A percentile compares a stretch with the other conserved stretches of the same genome.
These are phyloP conservation scores for Epichloe coenophiala DNA, from an alignment of 2,329 filamentous ascomycete species.

Conservation along the genomic window DNA sequence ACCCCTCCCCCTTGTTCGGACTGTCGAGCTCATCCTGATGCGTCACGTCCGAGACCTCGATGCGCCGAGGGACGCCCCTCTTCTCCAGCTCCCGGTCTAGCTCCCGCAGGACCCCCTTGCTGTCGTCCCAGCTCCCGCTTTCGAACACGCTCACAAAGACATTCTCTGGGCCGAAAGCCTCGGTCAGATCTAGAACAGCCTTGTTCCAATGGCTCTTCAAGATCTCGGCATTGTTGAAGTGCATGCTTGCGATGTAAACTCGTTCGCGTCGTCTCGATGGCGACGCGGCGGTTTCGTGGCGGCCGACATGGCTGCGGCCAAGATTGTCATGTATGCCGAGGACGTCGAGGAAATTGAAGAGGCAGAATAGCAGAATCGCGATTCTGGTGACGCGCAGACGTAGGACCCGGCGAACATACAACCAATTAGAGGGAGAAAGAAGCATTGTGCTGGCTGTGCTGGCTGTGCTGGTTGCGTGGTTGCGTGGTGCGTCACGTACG, in stretches of 20 bases:
- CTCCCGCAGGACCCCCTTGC: slow-evolving; percentile 44
- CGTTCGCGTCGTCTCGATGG: slow-evolving; percentile 19
- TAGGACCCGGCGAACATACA: slow-evolving; percentile 24
- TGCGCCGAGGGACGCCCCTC: slow-evolving; percentile 37
- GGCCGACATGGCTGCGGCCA: slow-evolving; percentile 14
- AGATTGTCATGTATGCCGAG: slow-evolving; percentile 24
- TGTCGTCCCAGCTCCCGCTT: slow-evolving; percentile 56
- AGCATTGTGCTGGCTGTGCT: slow-evolving; percentile 13
- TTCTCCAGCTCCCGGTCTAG: slow-evolving; percentile 40
- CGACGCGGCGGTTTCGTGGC: slow-evolving; percentile 4
- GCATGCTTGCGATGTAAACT: slow-evolving; percentile 56
- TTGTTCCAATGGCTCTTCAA: slow-evolving; percentile 49
- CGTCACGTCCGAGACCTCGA: slow-evolving; percentile 44
- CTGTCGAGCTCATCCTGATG: slow-evolving; percentile 41
- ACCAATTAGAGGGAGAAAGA: slow-evolving; percentile 15
- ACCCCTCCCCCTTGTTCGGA: slow-evolving; percentile 36
- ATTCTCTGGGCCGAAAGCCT: slow-evolving; percentile 46
- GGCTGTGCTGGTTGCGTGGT: background rate
- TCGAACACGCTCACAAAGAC: slow-evolving; percentile 57
- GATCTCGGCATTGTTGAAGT: slow-evolving; percentile 52
- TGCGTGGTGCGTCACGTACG: background rate
- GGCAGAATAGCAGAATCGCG: slow-evolving; percentile 19
- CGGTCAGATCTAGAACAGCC: slow-evolving; percentile 43
- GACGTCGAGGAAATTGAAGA: slow-evolving; percentile 26
- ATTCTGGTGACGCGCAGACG: slow-evolving; percentile 23